Percentiles rank a stretch among this genome's conserved stretches.
phyloP scores from a whole-genome alignment of 331 rosid species.

The Phaseolus coccineus region DNA sequence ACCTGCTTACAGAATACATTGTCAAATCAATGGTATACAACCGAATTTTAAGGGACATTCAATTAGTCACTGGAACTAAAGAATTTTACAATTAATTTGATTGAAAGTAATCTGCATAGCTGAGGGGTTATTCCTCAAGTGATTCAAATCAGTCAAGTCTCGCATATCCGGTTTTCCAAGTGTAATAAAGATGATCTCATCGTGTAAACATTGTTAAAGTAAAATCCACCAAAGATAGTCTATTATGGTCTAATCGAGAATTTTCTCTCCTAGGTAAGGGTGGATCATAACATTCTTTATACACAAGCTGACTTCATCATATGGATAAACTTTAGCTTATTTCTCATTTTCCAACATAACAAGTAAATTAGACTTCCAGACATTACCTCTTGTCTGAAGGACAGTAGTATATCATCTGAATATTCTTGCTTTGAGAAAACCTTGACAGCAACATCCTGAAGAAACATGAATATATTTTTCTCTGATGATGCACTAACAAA shows the following conservation, averaged over 20 bases:
- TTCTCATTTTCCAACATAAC: conserved; percentile 15
- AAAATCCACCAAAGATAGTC: conserved; percentile 25
- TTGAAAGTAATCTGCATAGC: neutral
- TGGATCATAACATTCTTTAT: conserved; percentile 20
- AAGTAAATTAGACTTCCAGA: conserved; percentile 40
- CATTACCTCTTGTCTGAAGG: conserved; percentile 91
- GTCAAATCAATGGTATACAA: conserved; percentile 42
- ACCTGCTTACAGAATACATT: conserved; percentile 59
- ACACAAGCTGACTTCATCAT: conserved; percentile 22
- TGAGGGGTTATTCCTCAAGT: too few species aligned
- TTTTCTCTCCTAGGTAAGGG: conserved; percentile 36
- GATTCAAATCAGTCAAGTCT: neutral
- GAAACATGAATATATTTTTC: conserved; percentile 28
- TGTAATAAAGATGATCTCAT: neutral
- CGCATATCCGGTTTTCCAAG: neutral
- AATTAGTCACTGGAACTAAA: neutral
- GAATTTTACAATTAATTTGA: neutral
- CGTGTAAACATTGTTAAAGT: neutral
- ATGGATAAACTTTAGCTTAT: neutral
- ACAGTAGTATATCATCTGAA: conserved; percentile 70
- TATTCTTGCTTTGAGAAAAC: conserved; percentile 89
- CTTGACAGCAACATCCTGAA: conserved; percentile 92
- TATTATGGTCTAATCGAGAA: neutral
- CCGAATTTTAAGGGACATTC: conserved; percentile 4
- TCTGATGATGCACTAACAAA: neutral